Conservation (phyloP, 768 basidiomycete genomes). For the Russula griseocarnosa region DNA sequence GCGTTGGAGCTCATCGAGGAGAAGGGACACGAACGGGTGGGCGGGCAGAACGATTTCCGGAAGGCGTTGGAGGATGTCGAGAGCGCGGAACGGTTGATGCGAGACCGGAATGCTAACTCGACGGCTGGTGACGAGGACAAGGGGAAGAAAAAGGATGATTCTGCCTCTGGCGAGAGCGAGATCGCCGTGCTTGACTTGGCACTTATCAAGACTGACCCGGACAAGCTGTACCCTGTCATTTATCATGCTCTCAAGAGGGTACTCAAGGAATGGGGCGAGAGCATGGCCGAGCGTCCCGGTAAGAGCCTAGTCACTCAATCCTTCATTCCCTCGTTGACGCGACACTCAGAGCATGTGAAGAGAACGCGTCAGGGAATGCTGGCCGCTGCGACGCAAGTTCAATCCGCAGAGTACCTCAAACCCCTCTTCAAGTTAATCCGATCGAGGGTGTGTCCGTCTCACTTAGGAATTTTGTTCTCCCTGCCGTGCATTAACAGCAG, state of each 20-base stretch:
- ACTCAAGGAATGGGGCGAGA: constrained; percentile 94
- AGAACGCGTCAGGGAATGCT: constrained; percentile 87
- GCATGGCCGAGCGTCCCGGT: constrained; percentile 93
- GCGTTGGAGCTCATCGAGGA: constrained; percentile 96
- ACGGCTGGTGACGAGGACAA: constrained; percentile 41
- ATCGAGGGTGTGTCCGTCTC: constrained; percentile 62
- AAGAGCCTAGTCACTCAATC: constrained; percentile 27
- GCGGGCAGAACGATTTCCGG: constrained; percentile 94
- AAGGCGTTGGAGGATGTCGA: constrained; percentile 86
- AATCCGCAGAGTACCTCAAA: constrained; percentile 95
- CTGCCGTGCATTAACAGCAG: not conserved
- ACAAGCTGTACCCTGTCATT: constrained; percentile 94
- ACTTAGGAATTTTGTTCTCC: not conserved
- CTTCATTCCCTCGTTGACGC: constrained; percentile 1
- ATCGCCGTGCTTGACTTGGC: constrained; percentile 62
- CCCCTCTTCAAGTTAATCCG: constrained; percentile 90
- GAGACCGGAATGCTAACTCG: constrained; percentile 44
- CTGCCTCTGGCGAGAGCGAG: constrained; percentile 37
- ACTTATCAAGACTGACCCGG: constrained; percentile 85
- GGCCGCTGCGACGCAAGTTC: constrained; percentile 92
- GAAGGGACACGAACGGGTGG: constrained; percentile 70
- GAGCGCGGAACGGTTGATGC: constrained; percentile 63
- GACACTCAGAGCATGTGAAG: constrained; percentile 67
- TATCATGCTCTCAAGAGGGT: constrained; percentile 92
- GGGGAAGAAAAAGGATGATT: constrained; percentile 60